Evolutionary conservation across 2,329 filamentous ascomycete species (phyloP).

Genomic region (Zymoseptoria crescenta): DNA sequence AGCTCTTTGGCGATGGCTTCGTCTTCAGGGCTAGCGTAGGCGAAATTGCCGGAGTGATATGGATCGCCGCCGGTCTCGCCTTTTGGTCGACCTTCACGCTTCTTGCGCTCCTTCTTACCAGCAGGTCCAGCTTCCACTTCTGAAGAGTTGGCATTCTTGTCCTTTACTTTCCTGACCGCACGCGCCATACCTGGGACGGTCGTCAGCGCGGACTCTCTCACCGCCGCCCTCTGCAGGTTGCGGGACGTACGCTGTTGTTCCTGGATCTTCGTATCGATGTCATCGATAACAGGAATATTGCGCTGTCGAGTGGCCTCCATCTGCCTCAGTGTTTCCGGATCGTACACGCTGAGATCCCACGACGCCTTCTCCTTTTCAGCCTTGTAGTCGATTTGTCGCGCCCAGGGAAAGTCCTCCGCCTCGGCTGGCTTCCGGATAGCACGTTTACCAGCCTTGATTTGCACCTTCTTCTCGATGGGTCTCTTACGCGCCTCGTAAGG

Average conservation of each 20-base stretch:
- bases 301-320: conserved; percentile 21
- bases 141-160: conserved; percentile 6
- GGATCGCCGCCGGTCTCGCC: conserved; percentile 21
- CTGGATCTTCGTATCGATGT: conserved; percentile 20
- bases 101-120: conserved; percentile 16
- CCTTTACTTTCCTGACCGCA: conserved; percentile 12
- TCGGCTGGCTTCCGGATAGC: conserved; percentile 20
- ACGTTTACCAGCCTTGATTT: conserved; percentile 13
- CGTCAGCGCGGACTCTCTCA: conserved; percentile 3
- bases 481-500: conserved; percentile 15
- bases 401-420: conserved; percentile 27
- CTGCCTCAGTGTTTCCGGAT: conserved; percentile 16
- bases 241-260: conserved; percentile 23
- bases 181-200: conserved; percentile 15
- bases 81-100: conserved; percentile 9
- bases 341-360: conserved; percentile 28
- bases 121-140: conserved; percentile 4
- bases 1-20: conserved; percentile 8
- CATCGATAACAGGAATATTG: conserved; percentile 21
- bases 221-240: neutral
- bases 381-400: conserved; percentile 23
- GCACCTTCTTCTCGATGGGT: conserved; percentile 10
- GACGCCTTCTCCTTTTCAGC: conserved; percentile 16
- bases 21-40: conserved; percentile 18
- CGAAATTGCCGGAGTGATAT: conserved; percentile 26